Base-by-base conservation (phyloP, 352 stramenopile genomes). In the Phytophthora idaei region DNA sequence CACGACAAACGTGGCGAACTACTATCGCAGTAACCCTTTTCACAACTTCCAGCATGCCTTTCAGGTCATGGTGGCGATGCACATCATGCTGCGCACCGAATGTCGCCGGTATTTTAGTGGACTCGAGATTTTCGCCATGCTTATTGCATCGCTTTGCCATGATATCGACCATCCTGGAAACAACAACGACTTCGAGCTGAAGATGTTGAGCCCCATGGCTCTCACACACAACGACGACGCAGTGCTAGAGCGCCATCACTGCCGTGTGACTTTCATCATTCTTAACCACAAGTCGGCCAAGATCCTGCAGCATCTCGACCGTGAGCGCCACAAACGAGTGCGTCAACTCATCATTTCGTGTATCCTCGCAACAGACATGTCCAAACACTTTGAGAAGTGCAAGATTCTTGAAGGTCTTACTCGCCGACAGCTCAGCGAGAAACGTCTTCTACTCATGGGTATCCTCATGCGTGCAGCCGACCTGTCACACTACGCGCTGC, bases 161-260 rank as follows among this genome's bases (percentile, higher is more conserved):
- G 88, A 96, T 67, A 83, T 95, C 41, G 87, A 93, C 55, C 89
- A 97, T 63, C 84, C 87, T 2, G 85, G 87, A 48, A 87, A 90
- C 56, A 93, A 71, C 25, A 97, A 97, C 61, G 82, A 88, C 65
- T 96, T 97, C 66, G 79, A 95, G 71, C 69, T 94, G 29, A 90
- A 90, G 29, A 83, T 76, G 21, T 59, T 88, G 34, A 93, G 78
- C n/a, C 71, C 77, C 4, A 81, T 96, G 65, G 89, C 90, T 3
- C 73, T 94, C 28, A 91, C 82, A 1, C 91, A 96, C 78, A 93
- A 94, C 53, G 86, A 97, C 61, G 74, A 90, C 28, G 81, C 84
- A 5, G 89, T 96, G 31, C 67, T 96, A 8, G 89, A 97, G 65
- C 89, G 90, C 34, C 87, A 94, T 44, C 87, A 95, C 54, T 85